Base-by-base conservation (phyloP, 2,329 filamentous ascomycete genomes). In the Trichothecium sympodiale region DNA sequence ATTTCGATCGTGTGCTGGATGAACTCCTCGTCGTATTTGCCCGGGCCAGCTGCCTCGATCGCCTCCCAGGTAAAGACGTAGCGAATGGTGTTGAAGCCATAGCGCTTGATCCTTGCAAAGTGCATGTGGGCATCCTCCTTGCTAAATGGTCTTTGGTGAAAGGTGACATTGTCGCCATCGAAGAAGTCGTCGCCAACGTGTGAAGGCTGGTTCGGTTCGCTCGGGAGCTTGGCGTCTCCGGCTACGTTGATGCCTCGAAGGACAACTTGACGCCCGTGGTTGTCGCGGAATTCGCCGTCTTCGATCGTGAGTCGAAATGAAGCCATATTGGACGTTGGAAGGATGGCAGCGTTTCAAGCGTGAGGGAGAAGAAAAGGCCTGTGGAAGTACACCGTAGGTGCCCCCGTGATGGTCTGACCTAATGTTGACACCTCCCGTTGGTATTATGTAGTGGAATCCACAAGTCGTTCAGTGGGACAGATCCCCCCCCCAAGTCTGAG, bases 1-100 rank as follows among this genome's bases (percentile, higher is more conserved):
- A 94, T 67, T 28, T 84, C 73, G 45, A 98, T 86, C 1, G 91
- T 98, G 55, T 94, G 86, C 45, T 83, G 71, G 45, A 96, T 88
- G 72, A 84, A 98, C 42, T 83, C 80, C 53, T 98, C 86, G 50
- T 98, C 93, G 56, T 96, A 98, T 51, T 75, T 79, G 2, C 88
- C 86, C 0, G 93, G 91, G 0, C 89, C 89, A 1, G 78, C 79
- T 39, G 91, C 83, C 60, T 98, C 91, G 54, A 98, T 83, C n/a
- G 91, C 89, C 60, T 98, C 91, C 91, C 91, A 98, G 0, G 91
- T 96, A 55, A 96, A 98, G 47, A 98, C 69, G 59, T 98, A 98
- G 53, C 91, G 76, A 46, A 98, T 88, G 1, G 85, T 88, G 58
- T 96, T 98, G 69, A 94, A 98, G 12, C 91, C 91, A 67, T 81